phyloP scores from a whole-genome alignment of 116 monocot genomes.

The Dioscorea cayenensis region DNA sequence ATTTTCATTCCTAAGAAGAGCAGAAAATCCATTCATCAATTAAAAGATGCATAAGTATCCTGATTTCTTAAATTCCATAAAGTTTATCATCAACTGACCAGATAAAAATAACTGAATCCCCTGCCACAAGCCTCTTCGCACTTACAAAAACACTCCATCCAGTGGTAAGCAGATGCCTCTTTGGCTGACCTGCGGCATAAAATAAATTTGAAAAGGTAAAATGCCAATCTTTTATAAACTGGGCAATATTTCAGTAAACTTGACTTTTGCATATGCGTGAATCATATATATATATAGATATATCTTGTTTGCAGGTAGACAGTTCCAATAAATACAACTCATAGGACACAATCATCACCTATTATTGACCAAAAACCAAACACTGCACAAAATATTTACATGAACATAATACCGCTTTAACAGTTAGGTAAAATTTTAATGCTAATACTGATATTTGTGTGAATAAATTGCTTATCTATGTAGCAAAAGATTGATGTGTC shows the following conservation, averaged over 20 bases:
- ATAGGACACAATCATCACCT: too few species aligned
- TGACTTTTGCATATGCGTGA: too few species aligned
- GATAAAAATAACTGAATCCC: conserved; percentile 83
- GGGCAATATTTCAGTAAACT: background rate
- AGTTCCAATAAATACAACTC: too few species aligned
- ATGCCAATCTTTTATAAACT: background rate
- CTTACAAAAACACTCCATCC: conserved; percentile 96
- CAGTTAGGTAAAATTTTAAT: too few species aligned
- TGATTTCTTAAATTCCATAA: background rate
- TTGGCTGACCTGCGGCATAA: conserved; percentile 64
- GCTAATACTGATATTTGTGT: too few species aligned
- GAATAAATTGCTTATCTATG: too few species aligned
- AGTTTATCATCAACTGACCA: conserved; percentile 25
- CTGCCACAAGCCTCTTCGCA: conserved; percentile 84
- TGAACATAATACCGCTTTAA: too few species aligned
- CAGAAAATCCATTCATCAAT: background rate
- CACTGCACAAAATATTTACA: too few species aligned
- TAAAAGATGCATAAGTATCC: background rate
- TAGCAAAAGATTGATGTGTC: too few species aligned
- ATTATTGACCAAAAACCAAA: too few species aligned
- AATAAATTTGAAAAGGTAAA: background rate
- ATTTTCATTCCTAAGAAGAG: conserved; percentile 67
- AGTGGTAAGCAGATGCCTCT: conserved; percentile 87
- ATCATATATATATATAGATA: too few species aligned
- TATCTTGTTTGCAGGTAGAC: too few species aligned